Evolutionary conservation across 2,329 filamentous ascomycete species (phyloP).

Genomic region (Colletotrichum tanaceti): DNA sequence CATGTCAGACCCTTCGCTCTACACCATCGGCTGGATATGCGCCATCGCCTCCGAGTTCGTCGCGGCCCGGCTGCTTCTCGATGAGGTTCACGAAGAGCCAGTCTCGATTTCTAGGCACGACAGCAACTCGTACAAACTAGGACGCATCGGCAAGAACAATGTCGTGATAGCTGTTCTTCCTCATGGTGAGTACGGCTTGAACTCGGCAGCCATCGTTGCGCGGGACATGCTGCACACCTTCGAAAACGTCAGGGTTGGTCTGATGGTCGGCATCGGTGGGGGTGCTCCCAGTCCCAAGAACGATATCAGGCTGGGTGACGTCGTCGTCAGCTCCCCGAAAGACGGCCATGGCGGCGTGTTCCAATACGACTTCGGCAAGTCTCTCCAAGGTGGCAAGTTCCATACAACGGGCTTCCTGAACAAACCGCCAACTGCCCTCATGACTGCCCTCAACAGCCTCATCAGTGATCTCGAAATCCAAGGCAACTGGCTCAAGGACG

Average conservation of each 20-base stretch:
- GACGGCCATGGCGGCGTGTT: constrained; percentile 3
- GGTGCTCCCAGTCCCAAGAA: not conserved
- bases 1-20: too few relatives aligned
- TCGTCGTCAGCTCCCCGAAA: constrained; percentile 26
- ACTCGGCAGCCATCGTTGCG: constrained; percentile 40
- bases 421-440: constrained; percentile 20
- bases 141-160: too few relatives aligned
- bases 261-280: constrained; percentile 19
- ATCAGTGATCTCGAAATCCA: not conserved
- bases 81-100: too few relatives aligned
- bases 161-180: constrained; percentile 45
- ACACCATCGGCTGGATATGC: too few relatives aligned
- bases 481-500: not conserved
- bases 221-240: constrained; percentile 16
- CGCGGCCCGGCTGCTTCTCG: too few relatives aligned
- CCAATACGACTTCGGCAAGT: constrained; percentile 41
- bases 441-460: not conserved
- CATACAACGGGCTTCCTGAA: constrained; percentile 5
- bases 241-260: constrained; percentile 8
- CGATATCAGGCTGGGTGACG: constrained; percentile 35
- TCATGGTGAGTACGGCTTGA: constrained; percentile 43
- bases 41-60: too few relatives aligned
- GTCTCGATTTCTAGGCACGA: too few relatives aligned
- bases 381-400: constrained; percentile 2
- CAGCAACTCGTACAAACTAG: too few relatives aligned